Base-by-base conservation (phyloP, 1,284 basidiomycete species). In the Ustilago cynodontis region DNA sequence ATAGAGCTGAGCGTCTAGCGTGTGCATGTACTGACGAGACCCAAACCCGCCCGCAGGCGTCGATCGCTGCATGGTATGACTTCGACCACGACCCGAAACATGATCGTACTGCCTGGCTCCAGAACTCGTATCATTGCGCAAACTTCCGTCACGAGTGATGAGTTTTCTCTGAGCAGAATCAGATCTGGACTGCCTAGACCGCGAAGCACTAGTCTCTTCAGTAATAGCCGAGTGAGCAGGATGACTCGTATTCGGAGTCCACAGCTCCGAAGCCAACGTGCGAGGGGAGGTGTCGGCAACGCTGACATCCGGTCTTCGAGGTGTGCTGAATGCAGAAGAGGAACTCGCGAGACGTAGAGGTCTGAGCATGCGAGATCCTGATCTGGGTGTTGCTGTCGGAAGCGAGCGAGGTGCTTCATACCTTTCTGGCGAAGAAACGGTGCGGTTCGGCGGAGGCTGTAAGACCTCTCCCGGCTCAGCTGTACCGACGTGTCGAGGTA, bases 211-310 rank as follows among this genome's bases (percentile, higher is more conserved):
- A 3, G 60, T 71, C 33, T 37, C 70, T 9, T 71, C 64, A 18
- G 70, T 66, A n/a, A 59, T 6, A 9, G 52, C 47, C 5, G 70
- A 71, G 10, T 20, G 16, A 13, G 70, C 45, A 51, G 57, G 56
- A 29, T 54, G 39, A 45, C 64, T 66, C 16, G 59, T 41, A 18
- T 55, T 26, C 1, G 57, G 70, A 20, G 70, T 66, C 70, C 64
- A 71, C 6, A 59, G 22, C n/a, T 66, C 64, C 37, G 64, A 66
- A 14, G 28, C 5, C 1, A 49, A 24, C 9, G 64, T 63, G 18
- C 39, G 28, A 1, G 64, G 64, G 10, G 70, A 63, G 13, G 59
- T 59, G n/a, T 61, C 37, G 1, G 56, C 37, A 20, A 51, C 56
- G 37, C 70, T 66, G 31, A 59, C 47, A n/a, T 53, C 59, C 18